A percentile compares a stretch with the other conserved stretches of the same genome.
Conservation (phyloP, 495 filamentous ascomycete species). For the Oleoguttula mirabilis region DNA sequence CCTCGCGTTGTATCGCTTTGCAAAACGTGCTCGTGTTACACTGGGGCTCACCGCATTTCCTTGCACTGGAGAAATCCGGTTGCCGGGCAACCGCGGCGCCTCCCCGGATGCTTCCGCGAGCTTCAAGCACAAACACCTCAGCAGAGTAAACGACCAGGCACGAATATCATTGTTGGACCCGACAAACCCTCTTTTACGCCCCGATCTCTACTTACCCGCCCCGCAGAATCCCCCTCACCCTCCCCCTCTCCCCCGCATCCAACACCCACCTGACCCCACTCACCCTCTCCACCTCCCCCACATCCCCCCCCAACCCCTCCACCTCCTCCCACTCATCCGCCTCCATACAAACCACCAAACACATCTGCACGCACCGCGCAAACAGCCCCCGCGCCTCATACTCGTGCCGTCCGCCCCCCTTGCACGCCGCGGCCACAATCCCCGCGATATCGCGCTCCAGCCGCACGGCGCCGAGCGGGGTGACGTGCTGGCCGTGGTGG, state of each 20-base stretch:
- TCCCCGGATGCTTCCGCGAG: too few relatives aligned
- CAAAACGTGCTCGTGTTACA: too few relatives aligned
- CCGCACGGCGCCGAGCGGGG: constrained; percentile 68
- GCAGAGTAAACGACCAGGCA: too few relatives aligned
- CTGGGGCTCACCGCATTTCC: too few relatives aligned
- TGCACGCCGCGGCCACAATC: constrained; percentile 63
- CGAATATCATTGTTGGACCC: too few relatives aligned
- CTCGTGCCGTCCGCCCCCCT: constrained; percentile 45
- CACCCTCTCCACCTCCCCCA: constrained; percentile 29
- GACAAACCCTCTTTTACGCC: too few relatives aligned
- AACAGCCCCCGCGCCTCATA: constrained; percentile 78
- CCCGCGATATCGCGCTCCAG: constrained; percentile 81
- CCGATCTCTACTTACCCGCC: too few relatives aligned
- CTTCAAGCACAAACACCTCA: too few relatives aligned
- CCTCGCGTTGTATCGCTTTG: too few relatives aligned
- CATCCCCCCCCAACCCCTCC: constrained; percentile 24
- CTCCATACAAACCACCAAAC: constrained; percentile 89
- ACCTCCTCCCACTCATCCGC: constrained; percentile 93
- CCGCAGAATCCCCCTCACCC: constrained; percentile 49
- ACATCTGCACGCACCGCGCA: constrained; percentile 67
- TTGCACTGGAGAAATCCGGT: too few relatives aligned
- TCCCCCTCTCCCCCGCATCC: constrained; percentile 47
- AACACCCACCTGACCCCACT: constrained; percentile 41
- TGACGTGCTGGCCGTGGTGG: constrained; percentile 68
- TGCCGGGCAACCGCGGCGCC: too few relatives aligned